Conservation (phyloP, 1,284 basidiomycete species). For the Melampsora larici-populina region DNA sequence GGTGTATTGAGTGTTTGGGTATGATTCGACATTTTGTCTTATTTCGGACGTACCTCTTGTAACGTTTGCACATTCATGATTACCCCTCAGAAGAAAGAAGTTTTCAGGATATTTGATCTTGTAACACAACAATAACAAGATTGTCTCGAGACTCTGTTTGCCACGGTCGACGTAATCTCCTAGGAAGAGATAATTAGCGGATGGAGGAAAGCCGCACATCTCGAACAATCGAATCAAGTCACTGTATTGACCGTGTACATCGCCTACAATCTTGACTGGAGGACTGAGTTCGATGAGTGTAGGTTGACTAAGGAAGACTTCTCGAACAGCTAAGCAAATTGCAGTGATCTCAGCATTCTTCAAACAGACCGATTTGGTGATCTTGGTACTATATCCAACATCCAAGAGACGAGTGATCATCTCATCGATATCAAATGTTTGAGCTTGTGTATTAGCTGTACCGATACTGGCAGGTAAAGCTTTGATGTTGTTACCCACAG, state of each 20-base stretch:
- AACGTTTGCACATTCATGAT: conserved; percentile 99
- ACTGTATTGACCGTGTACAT: conserved; percentile 97
- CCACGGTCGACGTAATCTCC: conserved; percentile 99
- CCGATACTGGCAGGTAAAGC: not conserved
- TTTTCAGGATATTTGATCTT: conserved; percentile 99
- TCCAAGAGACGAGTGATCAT: conserved; percentile 96
- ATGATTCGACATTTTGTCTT: too few relatives aligned
- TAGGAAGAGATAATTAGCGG: conserved; percentile 95
- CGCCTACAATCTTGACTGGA: conserved; percentile 98
- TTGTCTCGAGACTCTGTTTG: conserved; percentile 97
- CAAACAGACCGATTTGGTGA: conserved; percentile 90
- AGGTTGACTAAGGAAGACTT: conserved; percentile 93
- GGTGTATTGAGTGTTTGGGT: conserved; percentile 1
- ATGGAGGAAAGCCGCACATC: conserved; percentile 98
- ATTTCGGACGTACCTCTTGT: conserved; percentile 69
- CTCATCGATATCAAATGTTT: conserved; percentile 86
- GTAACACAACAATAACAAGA: conserved; percentile 92
- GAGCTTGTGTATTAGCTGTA: conserved; percentile 44
- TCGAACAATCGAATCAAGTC: conserved; percentile 98
- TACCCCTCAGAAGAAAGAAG: conserved; percentile 95
- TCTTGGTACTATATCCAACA: conserved; percentile 95
- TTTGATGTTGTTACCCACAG: conserved; percentile 7
- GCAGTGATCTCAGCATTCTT: conserved; percentile 96
- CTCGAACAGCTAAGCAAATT: conserved; percentile 92
- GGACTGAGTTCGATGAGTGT: conserved; percentile 96